Evolutionary conservation across 306 rosid species (phyloP).

Genomic region (Lagenaria siceraria): DNA sequence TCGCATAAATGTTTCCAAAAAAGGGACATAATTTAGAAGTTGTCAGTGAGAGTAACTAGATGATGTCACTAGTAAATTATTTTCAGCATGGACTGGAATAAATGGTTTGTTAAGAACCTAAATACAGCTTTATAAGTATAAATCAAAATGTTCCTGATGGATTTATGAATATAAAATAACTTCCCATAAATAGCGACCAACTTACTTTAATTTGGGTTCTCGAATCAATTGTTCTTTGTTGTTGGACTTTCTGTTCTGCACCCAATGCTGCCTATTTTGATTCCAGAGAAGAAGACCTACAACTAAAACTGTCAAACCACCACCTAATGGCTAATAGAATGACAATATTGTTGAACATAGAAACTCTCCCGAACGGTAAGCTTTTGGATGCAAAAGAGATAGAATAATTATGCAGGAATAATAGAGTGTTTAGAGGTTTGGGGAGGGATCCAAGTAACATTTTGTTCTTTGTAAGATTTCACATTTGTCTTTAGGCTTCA

Average conservation of each 20-base stretch:
- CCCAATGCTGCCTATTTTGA: conserved; percentile 6
- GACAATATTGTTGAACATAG: neutral
- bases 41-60: neutral
- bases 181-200: neutral
- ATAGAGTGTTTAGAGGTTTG: neutral
- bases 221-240: neutral
- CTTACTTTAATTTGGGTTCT: conserved; percentile 11
- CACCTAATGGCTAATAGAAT: neutral
- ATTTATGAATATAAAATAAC: neutral
- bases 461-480: no score
- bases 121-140: neutral
- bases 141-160: neutral
- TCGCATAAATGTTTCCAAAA: neutral
- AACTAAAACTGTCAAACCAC: conserved; percentile 1
- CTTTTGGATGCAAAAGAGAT: neutral
- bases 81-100: neutral
- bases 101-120: neutral
- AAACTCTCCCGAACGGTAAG: neutral
- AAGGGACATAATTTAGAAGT: neutral
- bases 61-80: neutral
- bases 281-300: conserved; percentile 15
- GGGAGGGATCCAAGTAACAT: no score
- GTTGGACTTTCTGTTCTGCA: neutral
- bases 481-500: no score
- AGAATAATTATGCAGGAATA: neutral